Base-by-base conservation (phyloP, 108 stramenopile species). In the Nannochloropsis gaditana region DNA sequence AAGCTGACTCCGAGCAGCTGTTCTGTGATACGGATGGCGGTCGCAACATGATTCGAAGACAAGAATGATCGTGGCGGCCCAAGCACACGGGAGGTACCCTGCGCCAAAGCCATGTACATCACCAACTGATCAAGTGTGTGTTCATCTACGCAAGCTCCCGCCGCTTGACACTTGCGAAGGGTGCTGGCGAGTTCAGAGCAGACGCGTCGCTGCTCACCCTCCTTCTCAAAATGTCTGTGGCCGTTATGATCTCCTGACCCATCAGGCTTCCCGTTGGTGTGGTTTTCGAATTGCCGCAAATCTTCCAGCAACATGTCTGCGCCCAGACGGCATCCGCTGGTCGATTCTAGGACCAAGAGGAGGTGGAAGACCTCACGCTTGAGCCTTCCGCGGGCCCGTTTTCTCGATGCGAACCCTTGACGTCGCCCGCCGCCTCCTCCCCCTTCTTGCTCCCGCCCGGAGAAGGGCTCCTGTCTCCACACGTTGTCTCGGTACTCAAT, bases 101-200 rank as follows among this genome's bases (percentile, higher is more conserved):
- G 5, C 19, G 82, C 82, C 43, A 82, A 45, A 21, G 82, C 82
- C 82, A 82, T 82, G 45, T 82, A 82, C 3, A 82, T 45, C 43
- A 82, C 15, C 4, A 82, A n/a, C 82, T 82, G 82, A 45, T 82
- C 82, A 15, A 45, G 44, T 8, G 82, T 9, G 45, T 82, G 82
- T 21, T 82, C 82, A 45, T 82, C 82, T 45, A 82, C 82, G 45
- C 82, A 82, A 15, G 82, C 82, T 45, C 82, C 82, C 43, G 44
- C 59, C 15, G 19, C n/a, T n/a, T 73, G 59, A n/a, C n/a, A 73
- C n/a, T n/a, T 3, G 59, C n/a, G 59, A 5, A 73, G 59, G 2
- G 59, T 73, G 59, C 59, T 73, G 59, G 59, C 59, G 3, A 73
- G 59, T 4, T 15, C n/a, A 8, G 15, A 2, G n/a, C 59, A 73